Conservation (phyloP, 164 flowering plant species). For the Chimonanthus salicifolius region DNA sequence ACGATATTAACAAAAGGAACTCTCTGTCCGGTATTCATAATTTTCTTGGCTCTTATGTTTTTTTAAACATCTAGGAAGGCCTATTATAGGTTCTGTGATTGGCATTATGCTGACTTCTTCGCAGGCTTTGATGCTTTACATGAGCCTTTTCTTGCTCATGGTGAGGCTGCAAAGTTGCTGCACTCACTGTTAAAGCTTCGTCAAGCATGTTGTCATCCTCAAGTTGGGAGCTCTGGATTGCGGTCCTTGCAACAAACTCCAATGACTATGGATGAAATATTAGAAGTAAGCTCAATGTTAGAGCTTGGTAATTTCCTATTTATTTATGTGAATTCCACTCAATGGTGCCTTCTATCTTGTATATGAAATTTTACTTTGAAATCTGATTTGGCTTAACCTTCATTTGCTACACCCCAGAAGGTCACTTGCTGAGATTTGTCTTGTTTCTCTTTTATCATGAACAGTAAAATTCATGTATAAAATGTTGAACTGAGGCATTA, state of each 20-base stretch:
- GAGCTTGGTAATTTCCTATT: no score
- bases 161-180: conserved; percentile 77
- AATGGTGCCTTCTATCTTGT: not conserved
- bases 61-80: not conserved
- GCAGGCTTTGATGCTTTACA: conserved; percentile 39
- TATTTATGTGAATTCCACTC: not conserved
- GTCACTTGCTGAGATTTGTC: not conserved
- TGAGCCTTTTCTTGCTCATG: conserved; percentile 55
- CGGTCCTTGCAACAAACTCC: conserved; percentile 90
- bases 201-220: conserved; percentile 99
- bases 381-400: not conserved
- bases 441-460: not conserved
- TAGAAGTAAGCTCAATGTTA: conserved; percentile 32
- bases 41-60: not conserved
- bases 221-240: conserved; percentile 94
- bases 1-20: conserved; percentile 37
- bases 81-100: not conserved
- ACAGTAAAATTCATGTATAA: not conserved
- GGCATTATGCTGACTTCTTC: conserved; percentile 7
- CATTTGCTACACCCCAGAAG: not conserved
- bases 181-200: conserved; percentile 93
- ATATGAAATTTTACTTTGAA: no score
- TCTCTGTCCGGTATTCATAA: conserved; percentile 34
- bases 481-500: not conserved
- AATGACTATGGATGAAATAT: conserved; percentile 94